Conservation (phyloP, 2,329 filamentous ascomycete species). For the Penicillium sp. region DNA sequence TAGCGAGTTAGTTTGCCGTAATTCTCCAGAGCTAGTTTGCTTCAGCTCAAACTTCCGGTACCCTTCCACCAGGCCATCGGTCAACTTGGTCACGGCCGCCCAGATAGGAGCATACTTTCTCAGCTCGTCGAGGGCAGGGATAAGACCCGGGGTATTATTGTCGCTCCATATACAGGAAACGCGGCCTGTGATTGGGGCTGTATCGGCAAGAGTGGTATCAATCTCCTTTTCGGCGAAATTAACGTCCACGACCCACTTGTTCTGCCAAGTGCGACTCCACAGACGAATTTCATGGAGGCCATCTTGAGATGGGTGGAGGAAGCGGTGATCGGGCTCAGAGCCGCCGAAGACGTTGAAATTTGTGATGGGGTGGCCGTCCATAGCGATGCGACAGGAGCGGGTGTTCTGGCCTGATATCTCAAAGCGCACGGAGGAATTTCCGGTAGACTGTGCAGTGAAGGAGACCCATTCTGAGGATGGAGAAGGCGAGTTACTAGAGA, state of each 20-base stretch:
- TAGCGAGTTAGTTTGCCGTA: not conserved
- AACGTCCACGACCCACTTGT: slow-evolving; percentile 73
- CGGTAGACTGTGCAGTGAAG: slow-evolving; percentile 54
- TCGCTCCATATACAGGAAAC: slow-evolving; percentile 87
- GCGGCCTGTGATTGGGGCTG: slow-evolving; percentile 55
- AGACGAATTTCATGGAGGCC: slow-evolving; percentile 70
- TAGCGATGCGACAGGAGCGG: slow-evolving; percentile 71
- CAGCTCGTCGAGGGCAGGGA: slow-evolving; percentile 83
- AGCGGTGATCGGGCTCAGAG: slow-evolving; percentile 61
- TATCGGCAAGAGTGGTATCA: slow-evolving; percentile 32
- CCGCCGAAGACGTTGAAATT: slow-evolving; percentile 64
- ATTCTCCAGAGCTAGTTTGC: not conserved
- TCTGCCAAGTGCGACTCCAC: slow-evolving; percentile 79
- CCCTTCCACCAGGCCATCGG: slow-evolving; percentile 79
- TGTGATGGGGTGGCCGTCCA: slow-evolving; percentile 63
- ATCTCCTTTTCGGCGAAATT: slow-evolving; percentile 49
- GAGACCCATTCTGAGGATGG: slow-evolving; percentile 62
- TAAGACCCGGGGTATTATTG: slow-evolving; percentile 66
- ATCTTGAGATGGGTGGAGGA: slow-evolving; percentile 61
- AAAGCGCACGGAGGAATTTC: slow-evolving; percentile 57
- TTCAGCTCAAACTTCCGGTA: slow-evolving; percentile 64
- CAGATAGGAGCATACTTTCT: slow-evolving; percentile 74
- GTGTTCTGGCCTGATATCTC: slow-evolving; percentile 71
- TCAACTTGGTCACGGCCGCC: slow-evolving; percentile 72
- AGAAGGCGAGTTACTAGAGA: slow-evolving; percentile 27